Evolutionary conservation across 1,139 yeast species (phyloP), one percentile per base, ranked within the genome.

Genomic region (Taiozyma onychis): DNA sequence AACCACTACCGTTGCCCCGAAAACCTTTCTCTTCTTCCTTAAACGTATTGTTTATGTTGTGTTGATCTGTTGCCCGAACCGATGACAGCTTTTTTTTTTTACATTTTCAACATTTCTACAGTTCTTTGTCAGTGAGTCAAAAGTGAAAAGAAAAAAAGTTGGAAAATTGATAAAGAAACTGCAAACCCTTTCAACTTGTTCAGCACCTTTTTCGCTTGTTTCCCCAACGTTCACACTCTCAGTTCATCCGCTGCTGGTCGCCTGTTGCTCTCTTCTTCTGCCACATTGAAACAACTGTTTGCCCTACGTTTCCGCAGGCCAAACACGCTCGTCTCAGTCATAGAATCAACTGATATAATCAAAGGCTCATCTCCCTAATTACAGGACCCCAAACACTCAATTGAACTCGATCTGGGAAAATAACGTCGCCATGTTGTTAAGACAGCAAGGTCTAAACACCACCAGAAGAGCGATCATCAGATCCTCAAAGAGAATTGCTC

Each of bases 381-480:
- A 32, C 18, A n/a, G 34, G 34, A 32, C 18, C 8, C 8, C n/a
- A 11, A 9, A 11, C 26, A 32, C 18, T 32, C 35, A 32, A 32
- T 37, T 37, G 41, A 37, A 37, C 24, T 37, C 22, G 41, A 37
- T 37, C 24, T 37, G 24, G 24, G 41, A 22, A 39, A 13, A 24
- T 27, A 42, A 42, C 11, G 16, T 21, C 39, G 27, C 37, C 39
- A 57, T 59, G 61, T 51, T 59, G 43, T 52, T 61, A 41, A 61
- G 63, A 60, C 63, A 59, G 46, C 56, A 56, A 18, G 57, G 61
- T 8, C 27, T 61, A 46, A 58, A 53, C 47, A 57, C 51, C 41
- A 50, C 61, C 28, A 58, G 56, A 51, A 56, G 59, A 44, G 60
- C 61, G 11, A 24, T 49, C 44, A 45, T 59, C 3, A 54, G 59